phyloP scores from a whole-genome alignment of 2,329 filamentous ascomycete species.

The Penicillium sp. region DNA sequence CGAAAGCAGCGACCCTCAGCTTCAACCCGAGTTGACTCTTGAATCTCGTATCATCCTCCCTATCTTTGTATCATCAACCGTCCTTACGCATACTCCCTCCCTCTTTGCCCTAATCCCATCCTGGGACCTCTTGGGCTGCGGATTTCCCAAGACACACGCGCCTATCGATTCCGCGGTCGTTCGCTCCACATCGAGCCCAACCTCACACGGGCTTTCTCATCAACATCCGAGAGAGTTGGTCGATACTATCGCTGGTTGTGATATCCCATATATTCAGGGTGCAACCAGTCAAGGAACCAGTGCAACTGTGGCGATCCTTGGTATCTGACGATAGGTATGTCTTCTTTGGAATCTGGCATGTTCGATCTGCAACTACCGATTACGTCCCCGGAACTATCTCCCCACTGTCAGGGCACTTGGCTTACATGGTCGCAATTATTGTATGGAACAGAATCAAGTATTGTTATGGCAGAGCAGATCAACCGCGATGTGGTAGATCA shows the following conservation, averaged over 20 bases:
- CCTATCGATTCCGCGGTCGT: conserved; percentile 26
- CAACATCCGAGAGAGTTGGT: conserved; percentile 25
- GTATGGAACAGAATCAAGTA: conserved; percentile 48
- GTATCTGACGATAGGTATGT: conserved; percentile 47
- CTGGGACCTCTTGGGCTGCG: conserved; percentile 30
- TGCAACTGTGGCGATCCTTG: conserved; percentile 45
- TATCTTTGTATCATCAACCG: conserved; percentile 35
- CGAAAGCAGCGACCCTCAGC: conserved; percentile 44
- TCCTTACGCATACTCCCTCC: conserved; percentile 22
- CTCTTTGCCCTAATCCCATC: conserved; percentile 24
- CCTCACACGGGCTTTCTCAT: conserved; percentile 22
- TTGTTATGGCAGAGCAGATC: conserved; percentile 73
- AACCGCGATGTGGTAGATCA: conserved; percentile 71
- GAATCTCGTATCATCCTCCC: conserved; percentile 31
- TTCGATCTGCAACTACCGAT: conserved; percentile 17
- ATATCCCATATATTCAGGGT: conserved; percentile 34
- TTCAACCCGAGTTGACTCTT: conserved; percentile 39
- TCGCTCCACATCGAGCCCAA: conserved; percentile 14
- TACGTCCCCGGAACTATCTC: conserved; percentile 16
- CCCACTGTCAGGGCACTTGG: conserved; percentile 24
- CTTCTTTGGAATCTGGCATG: conserved; percentile 22
- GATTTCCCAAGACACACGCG: conserved; percentile 20
- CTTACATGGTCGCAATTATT: conserved; percentile 36
- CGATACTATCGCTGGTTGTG: conserved; percentile 32
- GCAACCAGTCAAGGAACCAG: conserved; percentile 36